Evolutionary conservation across 768 basidiomycete species (phyloP), one percentile per base, ranked within the genome.

Genomic region (Candolleomyces eurysporus): DNA sequence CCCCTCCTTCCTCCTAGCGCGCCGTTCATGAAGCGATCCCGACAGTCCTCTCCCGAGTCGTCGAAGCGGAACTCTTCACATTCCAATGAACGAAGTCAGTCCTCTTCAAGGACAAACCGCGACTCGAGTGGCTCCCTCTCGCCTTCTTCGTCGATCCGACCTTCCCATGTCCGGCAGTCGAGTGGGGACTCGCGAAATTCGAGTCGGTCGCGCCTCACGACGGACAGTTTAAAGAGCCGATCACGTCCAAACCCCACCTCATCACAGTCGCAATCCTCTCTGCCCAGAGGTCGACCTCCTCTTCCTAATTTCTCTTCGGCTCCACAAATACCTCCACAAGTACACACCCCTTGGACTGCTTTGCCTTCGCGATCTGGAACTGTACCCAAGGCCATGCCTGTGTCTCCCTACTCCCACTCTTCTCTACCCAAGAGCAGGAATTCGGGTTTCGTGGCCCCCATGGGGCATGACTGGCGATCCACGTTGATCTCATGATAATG

Each of bases 1-100:
- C 87, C 89, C 7, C 75, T 91, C 10, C 78, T 91, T 32, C 90
- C 90, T 10, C 90, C 90, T 5, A 79, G 85, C 1, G 83, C 90
- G 22, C 88, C 90, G 13, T 91, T 91, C 72, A 90, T 90, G 86
- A 80, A 88, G 75, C 84, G 84, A 58, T 80, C 83, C 32, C 77
- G 80, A 22, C 73, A 71, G 53, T 70, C 74, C 21, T 70, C 71
- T 10, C 65, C 60, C 17, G 50, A 60, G 26, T 49, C 16, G 53
- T 53, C 59, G 10, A 22, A 21, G 11, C 58, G 58, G 9, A 48
- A 5, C 9, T 32, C 58, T n/a, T 52, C 59, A 5, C 45, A 19
- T 16, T 61, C 60, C 26, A 54, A 43, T 2, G 60, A 61, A 45
- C 71, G 58, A 4, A 73, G 78, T 0, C 71, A 71, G 13, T 72